phyloP scores from a whole-genome alignment of 2,329 filamentous ascomycete genomes.

The Corynespora cassiicola region DNA sequence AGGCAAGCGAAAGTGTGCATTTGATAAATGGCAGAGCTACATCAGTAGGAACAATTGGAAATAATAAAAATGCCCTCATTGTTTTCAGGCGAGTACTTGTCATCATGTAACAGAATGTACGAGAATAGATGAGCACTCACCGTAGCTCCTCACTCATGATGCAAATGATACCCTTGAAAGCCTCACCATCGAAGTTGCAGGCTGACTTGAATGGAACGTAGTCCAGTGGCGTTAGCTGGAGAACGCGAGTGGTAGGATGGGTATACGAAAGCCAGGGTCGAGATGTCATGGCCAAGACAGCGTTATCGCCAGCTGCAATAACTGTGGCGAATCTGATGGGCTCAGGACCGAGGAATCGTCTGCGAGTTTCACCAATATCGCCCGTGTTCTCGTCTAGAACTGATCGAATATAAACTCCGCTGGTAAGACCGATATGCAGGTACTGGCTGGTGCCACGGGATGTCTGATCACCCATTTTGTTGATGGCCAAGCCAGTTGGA shows the following conservation, averaged over 20 bases:
- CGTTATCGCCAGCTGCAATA: slow-evolving; percentile 82
- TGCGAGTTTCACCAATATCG: slow-evolving; percentile 91
- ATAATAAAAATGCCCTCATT: slow-evolving; percentile 56
- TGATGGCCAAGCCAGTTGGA: slow-evolving; percentile 87
- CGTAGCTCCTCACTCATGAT: slow-evolving; percentile 87
- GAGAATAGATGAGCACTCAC: slow-evolving; percentile 58
- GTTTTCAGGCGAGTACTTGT: slow-evolving; percentile 59
- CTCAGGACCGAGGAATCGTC: slow-evolving; percentile 91
- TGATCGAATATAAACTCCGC: slow-evolving; percentile 93
- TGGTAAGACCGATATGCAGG: slow-evolving; percentile 93
- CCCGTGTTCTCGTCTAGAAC: slow-evolving; percentile 95
- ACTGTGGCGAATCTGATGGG: slow-evolving; percentile 90
- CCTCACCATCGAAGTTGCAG: slow-evolving; percentile 95
- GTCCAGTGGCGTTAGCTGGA: slow-evolving; percentile 90
- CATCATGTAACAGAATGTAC: slow-evolving; percentile 62
- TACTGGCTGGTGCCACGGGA: slow-evolving; percentile 89
- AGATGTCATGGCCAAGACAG: slow-evolving; percentile 88
- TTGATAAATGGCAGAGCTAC: slow-evolving; percentile 30
- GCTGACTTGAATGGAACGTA: slow-evolving; percentile 90
- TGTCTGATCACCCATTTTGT: slow-evolving; percentile 93
- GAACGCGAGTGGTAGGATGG: slow-evolving; percentile 83
- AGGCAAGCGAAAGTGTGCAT: background rate
- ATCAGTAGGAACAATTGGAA: slow-evolving; percentile 99
- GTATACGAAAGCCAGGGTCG: slow-evolving; percentile 96
- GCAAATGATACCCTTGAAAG: slow-evolving; percentile 93